Conservation (phyloP, 2,329 filamentous ascomycete genomes). For the Monilinia fructigena region DNA sequence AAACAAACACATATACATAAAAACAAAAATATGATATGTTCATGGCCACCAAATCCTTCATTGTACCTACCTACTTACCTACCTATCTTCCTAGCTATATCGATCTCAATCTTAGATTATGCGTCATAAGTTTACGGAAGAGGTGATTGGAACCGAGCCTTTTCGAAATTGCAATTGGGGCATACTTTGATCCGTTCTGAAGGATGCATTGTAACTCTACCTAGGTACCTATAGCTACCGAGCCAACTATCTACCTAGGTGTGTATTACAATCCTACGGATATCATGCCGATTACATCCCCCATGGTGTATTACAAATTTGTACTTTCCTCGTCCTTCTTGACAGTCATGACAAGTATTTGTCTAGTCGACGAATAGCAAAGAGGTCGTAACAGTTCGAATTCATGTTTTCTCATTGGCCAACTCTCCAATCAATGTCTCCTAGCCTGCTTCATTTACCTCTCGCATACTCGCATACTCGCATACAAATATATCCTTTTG, state of each 20-base stretch:
- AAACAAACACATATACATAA: too few relatives aligned
- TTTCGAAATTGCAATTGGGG: neutral
- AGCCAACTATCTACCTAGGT: too few relatives aligned
- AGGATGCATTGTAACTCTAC: neutral
- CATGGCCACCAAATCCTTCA: neutral
- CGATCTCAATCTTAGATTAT: neutral
- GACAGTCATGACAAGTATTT: neutral
- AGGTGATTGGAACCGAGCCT: neutral
- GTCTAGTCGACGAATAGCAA: neutral
- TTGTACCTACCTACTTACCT: neutral
- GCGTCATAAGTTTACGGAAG: slow-evolving; percentile 8
- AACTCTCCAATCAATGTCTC: neutral
- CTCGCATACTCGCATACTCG: neutral
- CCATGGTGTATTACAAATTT: neutral
- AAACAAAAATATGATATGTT: too few relatives aligned
- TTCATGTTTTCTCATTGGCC: neutral
- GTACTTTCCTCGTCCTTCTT: neutral
- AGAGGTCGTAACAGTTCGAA: neutral
- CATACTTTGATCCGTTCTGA: neutral
- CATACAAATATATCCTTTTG: neutral
- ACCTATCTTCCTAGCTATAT: neutral
- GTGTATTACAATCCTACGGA: neutral
- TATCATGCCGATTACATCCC: neutral
- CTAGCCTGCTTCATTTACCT: neutral
- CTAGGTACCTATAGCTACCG: too few relatives aligned